A percentile compares a stretch with the other conserved stretches of the same genome.
These are phyloP conservation scores for Neurospora discreta DNA, from an alignment of 495 filamentous ascomycete genomes.

Conservation along the genomic window DNA sequence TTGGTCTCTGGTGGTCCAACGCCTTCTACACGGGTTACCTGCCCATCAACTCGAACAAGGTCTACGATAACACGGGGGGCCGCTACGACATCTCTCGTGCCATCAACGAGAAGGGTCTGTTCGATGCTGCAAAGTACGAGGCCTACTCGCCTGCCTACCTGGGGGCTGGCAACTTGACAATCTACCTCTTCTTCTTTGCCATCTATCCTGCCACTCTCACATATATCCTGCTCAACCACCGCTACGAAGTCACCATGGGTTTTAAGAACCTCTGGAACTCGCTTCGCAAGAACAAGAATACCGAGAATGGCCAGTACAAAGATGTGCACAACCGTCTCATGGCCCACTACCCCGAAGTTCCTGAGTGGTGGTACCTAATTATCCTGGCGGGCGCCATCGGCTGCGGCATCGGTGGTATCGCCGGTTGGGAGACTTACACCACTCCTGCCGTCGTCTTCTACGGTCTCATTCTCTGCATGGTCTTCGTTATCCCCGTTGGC, in stretches of 20 bases:
- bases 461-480: slow-evolving; percentile 23
- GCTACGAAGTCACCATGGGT: slow-evolving; percentile 24
- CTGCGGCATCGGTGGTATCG: slow-evolving; percentile 22
- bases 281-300: slow-evolving; percentile 15
- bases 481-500: slow-evolving; percentile 29
- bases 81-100: slow-evolving; percentile 23
- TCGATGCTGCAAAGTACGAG: slow-evolving; percentile 24
- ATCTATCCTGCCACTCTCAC: slow-evolving; percentile 26
- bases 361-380: slow-evolving; percentile 28
- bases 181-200: slow-evolving; percentile 29
- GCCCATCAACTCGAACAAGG: slow-evolving; percentile 25
- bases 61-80: slow-evolving; percentile 23
- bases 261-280: slow-evolving; percentile 20
- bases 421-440: slow-evolving; percentile 26
- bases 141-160: slow-evolving; percentile 28
- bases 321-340: slow-evolving; percentile 31
- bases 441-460: slow-evolving; percentile 27
- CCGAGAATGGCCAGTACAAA: slow-evolving; percentile 9
- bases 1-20: slow-evolving; percentile 27
- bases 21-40: slow-evolving; percentile 23
- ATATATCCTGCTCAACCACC: slow-evolving; percentile 26
- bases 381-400: slow-evolving; percentile 19
- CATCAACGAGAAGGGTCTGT: slow-evolving; percentile 20
- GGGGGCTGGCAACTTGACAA: slow-evolving; percentile 17
- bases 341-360: slow-evolving; percentile 24